Evolutionary conservation across 768 basidiomycete species (phyloP), one percentile per base, ranked within the genome.

Genomic region (Pulveroboletus sp.): DNA sequence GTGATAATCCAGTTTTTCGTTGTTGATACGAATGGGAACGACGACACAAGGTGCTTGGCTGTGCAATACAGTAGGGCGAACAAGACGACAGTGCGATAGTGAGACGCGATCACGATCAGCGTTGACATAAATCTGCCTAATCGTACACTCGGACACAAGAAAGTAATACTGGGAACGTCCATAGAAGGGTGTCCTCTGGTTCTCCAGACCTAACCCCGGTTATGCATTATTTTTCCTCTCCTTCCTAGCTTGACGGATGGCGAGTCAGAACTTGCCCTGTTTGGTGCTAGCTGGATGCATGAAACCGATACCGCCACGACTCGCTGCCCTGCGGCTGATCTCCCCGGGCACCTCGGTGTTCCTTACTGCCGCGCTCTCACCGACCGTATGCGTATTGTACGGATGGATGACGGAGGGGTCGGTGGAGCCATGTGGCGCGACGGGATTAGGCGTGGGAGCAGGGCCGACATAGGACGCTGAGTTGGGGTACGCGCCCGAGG

Each of bases 401-500:
- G 52, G 10, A 41, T 53, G 43, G 38, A 68, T 70, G 58, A 79
- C 74, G 15, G 76, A 76, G 41, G 73, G 62, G 54, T 72, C 70
- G 15, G 77, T 75, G 14, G 79, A 77, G 61, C 71, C 71, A 38
- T 72, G 64, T 51, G 71, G 65, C 42, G 62, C 70, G 40, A 66
- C 59, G 3, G 65, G 56, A 28, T 69, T 64, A 32, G 76, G 71
- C 15, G 78, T 69, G 32, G 76, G 45, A 11, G 66, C 49, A 65
- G 68, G 73, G 60, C 71, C 72, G 48, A 71, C 66, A 61, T 76
- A 77, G 15, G 81, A 71, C 2, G 73, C 65, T 18, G 77, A 75
- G 28, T 73, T 72, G 37, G 78, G 75, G 64, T 81, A 82, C 6
- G 84, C 86, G 56, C 86, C 86, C 10, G 80, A 78, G 2, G 86